Evolutionary conservation across 75 land plant genomes (phyloP), one percentile per base, ranked within the genome.

Genomic region (Selaginella tamariscina): DNA sequence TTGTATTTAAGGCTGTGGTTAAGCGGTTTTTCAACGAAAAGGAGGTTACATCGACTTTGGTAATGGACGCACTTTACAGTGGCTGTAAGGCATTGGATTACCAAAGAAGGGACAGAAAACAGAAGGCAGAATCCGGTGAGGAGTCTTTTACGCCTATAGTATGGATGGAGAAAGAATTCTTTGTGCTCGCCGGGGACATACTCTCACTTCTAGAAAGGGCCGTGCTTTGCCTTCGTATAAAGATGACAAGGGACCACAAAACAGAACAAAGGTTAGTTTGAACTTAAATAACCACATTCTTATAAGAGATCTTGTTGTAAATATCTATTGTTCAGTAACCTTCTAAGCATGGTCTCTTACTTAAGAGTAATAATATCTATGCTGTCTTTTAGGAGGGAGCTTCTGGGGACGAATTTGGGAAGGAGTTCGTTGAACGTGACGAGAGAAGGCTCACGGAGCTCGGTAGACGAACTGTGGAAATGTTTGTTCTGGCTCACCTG

Each of bases 61-160:
- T 95, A 11, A 95, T 95, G 97, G 99, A 95, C 71, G 95, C 99
- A 2, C 81, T 95, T 5, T 95, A 95, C 73, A 90, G 97, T 80
- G 99, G 99, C 20, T 79, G 87, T 56, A 90, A 82, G 73, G 97
- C 97, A 27, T 88, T 95, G 54, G 86, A 84, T 65, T 79, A 77
- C 56, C 89, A 82, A 31, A 88, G 80, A 64, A 82, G 69, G 68
- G 72, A 70, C 67, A 86, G 75, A 72, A 84, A 86, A 64, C 82
- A 67, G 24, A 84, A 72, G 71, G 55, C 68, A 30, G 56, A 73
- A 31, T 89, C 82, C 1, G 27, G 69, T 32, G 92, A 89, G 65
- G 91, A 88, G 44, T 65, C 69, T 29, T 74, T 77, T 30, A 74
- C 72, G 70, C 97, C 97, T 22, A 76, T 95, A 70, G 85, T 95